Percentiles rank a stretch among this genome's conserved stretches.
Evolutionary conservation across 1,139 yeast species (phyloP).

Genomic region (Kazachstania sp.): DNA sequence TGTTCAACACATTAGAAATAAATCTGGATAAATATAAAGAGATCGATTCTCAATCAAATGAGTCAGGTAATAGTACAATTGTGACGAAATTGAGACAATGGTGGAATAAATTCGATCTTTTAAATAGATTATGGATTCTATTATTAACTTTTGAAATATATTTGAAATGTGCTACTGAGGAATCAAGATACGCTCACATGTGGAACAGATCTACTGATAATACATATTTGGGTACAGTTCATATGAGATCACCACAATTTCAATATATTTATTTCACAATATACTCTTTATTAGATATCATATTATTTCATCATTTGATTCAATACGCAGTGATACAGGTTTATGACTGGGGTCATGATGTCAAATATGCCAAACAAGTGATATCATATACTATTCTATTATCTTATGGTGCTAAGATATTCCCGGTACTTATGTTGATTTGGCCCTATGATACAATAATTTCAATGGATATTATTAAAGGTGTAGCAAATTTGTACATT

Average conservation of each 20-base stretch:
- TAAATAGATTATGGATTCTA: conserved; percentile 47
- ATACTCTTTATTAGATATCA: conserved; percentile 53
- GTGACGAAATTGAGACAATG: conserved; percentile 11
- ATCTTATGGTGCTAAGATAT: conserved; percentile 69
- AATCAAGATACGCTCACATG: conserved; percentile 36
- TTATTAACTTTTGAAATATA: conserved; percentile 83
- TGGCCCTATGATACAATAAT: conserved; percentile 90
- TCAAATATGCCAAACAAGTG: conserved; percentile 16
- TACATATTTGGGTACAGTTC: conserved; percentile 22
- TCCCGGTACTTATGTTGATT: conserved; percentile 89
- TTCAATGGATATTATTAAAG: conserved; percentile 51
- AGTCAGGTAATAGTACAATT: not conserved
- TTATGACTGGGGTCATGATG: conserved; percentile 38
- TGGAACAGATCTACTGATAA: not conserved
- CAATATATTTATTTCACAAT: conserved; percentile 65
- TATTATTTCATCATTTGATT: conserved; percentile 44
- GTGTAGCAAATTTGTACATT: conserved; percentile 54
- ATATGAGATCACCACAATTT: conserved; percentile 38
- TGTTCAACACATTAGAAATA: conserved; percentile 56
- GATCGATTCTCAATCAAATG: not conserved
- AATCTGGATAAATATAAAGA: conserved; percentile 12
- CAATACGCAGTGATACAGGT: conserved; percentile 36
- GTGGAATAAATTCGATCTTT: conserved; percentile 24
- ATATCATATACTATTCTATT: conserved; percentile 62
- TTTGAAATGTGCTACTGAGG: conserved; percentile 85